phyloP scores from a whole-genome alignment of 2,329 filamentous ascomycete genomes.

The Sporothrix pallida region DNA sequence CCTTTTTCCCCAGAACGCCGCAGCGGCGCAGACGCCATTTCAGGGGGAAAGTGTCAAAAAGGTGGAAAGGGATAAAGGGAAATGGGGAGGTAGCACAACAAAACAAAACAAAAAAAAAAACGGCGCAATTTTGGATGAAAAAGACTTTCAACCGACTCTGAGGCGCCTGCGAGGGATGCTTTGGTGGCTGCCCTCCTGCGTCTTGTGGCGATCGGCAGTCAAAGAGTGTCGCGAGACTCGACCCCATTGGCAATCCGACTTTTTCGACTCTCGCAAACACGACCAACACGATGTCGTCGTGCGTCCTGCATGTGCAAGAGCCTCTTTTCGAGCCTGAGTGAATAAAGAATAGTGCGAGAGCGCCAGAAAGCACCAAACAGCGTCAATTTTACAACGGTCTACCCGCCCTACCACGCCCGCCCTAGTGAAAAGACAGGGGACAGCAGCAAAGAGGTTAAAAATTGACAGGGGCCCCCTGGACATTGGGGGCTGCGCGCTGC shows the following conservation, averaged over 20 bases:
- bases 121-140: not conserved
- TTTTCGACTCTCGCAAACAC: no score
- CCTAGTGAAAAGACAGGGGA: not conserved
- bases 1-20: not conserved
- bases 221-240: not conserved
- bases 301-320: no score
- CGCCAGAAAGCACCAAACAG: not conserved
- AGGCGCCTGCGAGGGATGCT: not conserved
- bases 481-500: not conserved
- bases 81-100: not conserved
- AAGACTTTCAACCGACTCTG: not conserved
- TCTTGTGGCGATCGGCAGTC: not conserved
- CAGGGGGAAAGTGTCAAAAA: not conserved
- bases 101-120: not conserved
- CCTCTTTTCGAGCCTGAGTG: not conserved
- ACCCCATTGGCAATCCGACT: no score
- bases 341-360: not conserved
- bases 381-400: constrained; percentile 9
- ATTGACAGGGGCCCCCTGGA: not conserved
- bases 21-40: not conserved
- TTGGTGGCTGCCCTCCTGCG: not conserved
- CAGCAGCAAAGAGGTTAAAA: not conserved
- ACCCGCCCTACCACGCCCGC: not conserved
- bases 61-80: not conserved
- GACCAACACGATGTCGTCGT: no score